These are phyloP conservation scores for Fusarium clavum DNA, from an alignment of 2,329 filamentous ascomycete species.

Conservation along the genomic window DNA sequence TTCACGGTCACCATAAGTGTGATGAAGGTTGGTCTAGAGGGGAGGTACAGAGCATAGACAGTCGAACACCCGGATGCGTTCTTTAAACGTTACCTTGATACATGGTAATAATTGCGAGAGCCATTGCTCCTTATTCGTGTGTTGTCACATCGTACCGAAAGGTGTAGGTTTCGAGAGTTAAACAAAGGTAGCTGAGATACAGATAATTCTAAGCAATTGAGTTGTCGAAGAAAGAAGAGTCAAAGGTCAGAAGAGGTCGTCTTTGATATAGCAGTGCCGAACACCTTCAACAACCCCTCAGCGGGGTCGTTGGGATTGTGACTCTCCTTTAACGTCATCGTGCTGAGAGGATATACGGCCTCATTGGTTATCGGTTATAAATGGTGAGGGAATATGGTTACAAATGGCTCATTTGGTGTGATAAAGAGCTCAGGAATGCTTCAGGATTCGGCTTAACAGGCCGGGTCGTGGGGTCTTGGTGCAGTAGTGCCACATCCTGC, in stretches of 20 bases:
- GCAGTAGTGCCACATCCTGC: slow-evolving; percentile 25
- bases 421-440: slow-evolving; percentile 5
- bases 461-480: slow-evolving; percentile 12
- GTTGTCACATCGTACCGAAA: slow-evolving; percentile 46
- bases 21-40: background rate
- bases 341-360: slow-evolving; percentile 24
- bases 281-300: slow-evolving; percentile 27
- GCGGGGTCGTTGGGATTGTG: slow-evolving; percentile 37
- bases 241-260: background rate
- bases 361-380: slow-evolving; percentile 36
- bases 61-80: slow-evolving; percentile 61
- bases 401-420: slow-evolving; percentile 8
- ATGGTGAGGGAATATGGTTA: slow-evolving; percentile 24
- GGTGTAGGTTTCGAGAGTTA: background rate
- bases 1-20: background rate
- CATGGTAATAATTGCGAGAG: slow-evolving; percentile 45
- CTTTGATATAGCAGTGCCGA: slow-evolving; percentile 30
- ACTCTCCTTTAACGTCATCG: slow-evolving; percentile 33
- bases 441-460: slow-evolving; percentile 3
- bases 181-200: background rate
- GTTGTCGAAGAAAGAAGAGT: slow-evolving; percentile 2
- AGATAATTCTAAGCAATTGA: background rate
- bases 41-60: slow-evolving; percentile 31
- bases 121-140: slow-evolving; percentile 41
- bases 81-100: slow-evolving; percentile 61